These are phyloP conservation scores for Alliaria petiolata DNA, from an alignment of 345 rosid species.

Conservation along the genomic window DNA sequence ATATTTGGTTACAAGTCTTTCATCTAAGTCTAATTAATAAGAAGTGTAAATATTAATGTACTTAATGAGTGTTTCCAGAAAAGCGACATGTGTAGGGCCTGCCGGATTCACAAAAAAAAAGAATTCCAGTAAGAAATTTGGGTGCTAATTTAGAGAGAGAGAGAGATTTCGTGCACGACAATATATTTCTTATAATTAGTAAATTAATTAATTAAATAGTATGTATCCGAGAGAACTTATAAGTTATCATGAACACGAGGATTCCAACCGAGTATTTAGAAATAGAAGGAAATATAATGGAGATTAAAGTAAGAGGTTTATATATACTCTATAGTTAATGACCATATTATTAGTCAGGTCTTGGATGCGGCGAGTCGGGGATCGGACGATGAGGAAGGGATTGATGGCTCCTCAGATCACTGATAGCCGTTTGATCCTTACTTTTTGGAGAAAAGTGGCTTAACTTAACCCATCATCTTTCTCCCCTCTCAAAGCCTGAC, in stretches of 20 bases:
- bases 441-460: slow-evolving; percentile 26
- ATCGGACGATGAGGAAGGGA: slow-evolving; percentile 34
- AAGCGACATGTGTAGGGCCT: slow-evolving; percentile 33
- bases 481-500: slow-evolving; percentile 12
- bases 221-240: slow-evolving; percentile 4
- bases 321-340: not conserved
- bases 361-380: slow-evolving; percentile 31
- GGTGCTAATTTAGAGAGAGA: not conserved
- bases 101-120: slow-evolving; percentile 14
- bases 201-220: not conserved
- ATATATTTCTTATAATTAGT: not conserved
- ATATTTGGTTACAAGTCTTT: slow-evolving; percentile 2
- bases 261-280: slow-evolving; percentile 16
- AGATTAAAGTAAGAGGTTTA: slow-evolving; percentile 5
- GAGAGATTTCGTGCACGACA: slow-evolving; percentile 29
- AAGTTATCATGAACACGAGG: slow-evolving; percentile 18
- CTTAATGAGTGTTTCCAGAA: slow-evolving; percentile 25
- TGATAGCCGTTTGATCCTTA: slow-evolving; percentile 32
- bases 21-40: slow-evolving; percentile 8
- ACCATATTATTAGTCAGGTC: not conserved
- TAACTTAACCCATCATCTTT: slow-evolving; percentile 19
- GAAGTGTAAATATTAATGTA: slow-evolving; percentile 4
- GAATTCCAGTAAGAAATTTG: not conserved
- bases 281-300: not conserved
- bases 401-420: slow-evolving; percentile 24